phyloP scores from a whole-genome alignment of 2,329 filamentous ascomycete species.

The Pseudogymnoascus sp. region DNA sequence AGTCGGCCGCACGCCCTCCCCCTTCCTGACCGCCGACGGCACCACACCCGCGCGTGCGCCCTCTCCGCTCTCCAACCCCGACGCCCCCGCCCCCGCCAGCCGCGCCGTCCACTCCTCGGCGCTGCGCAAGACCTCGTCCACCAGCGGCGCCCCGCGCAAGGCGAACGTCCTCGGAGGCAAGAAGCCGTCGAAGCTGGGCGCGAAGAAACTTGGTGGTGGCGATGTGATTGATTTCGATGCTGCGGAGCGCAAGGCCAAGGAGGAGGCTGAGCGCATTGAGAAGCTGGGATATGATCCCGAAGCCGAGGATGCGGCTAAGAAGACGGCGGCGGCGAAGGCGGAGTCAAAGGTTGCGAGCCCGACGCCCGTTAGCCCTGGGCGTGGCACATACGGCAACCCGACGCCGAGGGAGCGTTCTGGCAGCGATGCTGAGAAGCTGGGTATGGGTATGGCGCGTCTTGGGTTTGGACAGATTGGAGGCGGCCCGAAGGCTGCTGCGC shows the following conservation, averaged over 20 bases:
- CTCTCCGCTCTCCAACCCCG: slow-evolving; percentile 67
- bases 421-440: slow-evolving; percentile 78
- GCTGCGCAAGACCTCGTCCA: slow-evolving; percentile 65
- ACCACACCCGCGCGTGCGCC: slow-evolving; percentile 70
- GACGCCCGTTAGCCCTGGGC: slow-evolving; percentile 63
- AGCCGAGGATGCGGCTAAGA: slow-evolving; percentile 57
- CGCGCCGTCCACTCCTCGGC: slow-evolving; percentile 71
- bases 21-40: slow-evolving; percentile 72
- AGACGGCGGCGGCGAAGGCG: slow-evolving; percentile 29
- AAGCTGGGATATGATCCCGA: slow-evolving; percentile 94
- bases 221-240: slow-evolving; percentile 93
- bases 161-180: slow-evolving; percentile 79
- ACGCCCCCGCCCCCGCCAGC: slow-evolving; percentile 56
- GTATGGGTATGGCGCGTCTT: slow-evolving; percentile 78
- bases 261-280: slow-evolving; percentile 91
- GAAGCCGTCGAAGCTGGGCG: slow-evolving; percentile 77
- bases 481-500: slow-evolving; percentile 47
- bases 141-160: slow-evolving; percentile 63
- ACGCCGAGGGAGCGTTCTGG: slow-evolving; percentile 55
- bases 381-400: slow-evolving; percentile 55
- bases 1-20: slow-evolving; percentile 75
- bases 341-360: slow-evolving; percentile 56
- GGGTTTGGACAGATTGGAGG: slow-evolving; percentile 82
- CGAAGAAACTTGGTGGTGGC: slow-evolving; percentile 71
- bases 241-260: slow-evolving; percentile 92